Evolutionary conservation across 1,284 basidiomycete genomes (phyloP).

Genomic region (Mycosarcoma mackinlayi): DNA sequence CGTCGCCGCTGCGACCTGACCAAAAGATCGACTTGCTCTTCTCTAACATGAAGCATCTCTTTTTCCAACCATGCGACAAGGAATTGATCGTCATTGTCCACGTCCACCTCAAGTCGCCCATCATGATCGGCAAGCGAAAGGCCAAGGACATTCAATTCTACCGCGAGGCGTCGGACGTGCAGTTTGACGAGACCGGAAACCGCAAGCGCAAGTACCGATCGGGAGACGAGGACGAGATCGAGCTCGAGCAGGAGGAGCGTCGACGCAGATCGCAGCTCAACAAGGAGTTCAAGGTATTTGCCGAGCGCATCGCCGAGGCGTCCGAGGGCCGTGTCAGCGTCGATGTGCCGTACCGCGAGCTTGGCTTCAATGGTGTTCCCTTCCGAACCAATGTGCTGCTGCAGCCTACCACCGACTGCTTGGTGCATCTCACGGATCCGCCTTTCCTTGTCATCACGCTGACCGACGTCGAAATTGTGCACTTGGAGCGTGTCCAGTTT

Average conservation of each 20-base stretch:
- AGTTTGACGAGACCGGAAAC: conserved; percentile 99
- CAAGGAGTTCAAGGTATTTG: conserved; percentile 93
- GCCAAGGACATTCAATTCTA: conserved; percentile 98
- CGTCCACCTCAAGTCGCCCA: conserved; percentile 91
- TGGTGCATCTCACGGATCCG: conserved; percentile 93
- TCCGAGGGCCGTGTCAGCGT: conserved; percentile 83
- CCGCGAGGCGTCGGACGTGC: conserved; percentile 96
- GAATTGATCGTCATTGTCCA: conserved; percentile 96
- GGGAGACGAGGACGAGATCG: conserved; percentile 98
- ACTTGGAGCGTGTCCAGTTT: conserved; percentile 96
- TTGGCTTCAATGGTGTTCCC: conserved; percentile 97
- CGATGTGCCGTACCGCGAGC: conserved; percentile 95
- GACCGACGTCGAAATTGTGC: conserved; percentile 93
- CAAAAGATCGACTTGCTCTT: conserved; percentile 76
- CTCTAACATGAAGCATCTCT: conserved; percentile 97
- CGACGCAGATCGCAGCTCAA: conserved; percentile 88
- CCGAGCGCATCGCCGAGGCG: conserved; percentile 90
- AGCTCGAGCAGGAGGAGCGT: conserved; percentile 97
- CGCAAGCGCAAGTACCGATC: conserved; percentile 96
- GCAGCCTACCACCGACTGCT: conserved; percentile 95
- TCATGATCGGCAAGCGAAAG: conserved; percentile 99
- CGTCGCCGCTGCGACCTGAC: conserved; percentile 74
- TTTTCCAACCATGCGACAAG: conserved; percentile 98
- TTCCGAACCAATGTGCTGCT: conserved; percentile 93
- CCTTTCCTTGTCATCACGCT: conserved; percentile 97